phyloP scores from a whole-genome alignment of 805 yeast species.

The Myxozyma lipomycoides region DNA sequence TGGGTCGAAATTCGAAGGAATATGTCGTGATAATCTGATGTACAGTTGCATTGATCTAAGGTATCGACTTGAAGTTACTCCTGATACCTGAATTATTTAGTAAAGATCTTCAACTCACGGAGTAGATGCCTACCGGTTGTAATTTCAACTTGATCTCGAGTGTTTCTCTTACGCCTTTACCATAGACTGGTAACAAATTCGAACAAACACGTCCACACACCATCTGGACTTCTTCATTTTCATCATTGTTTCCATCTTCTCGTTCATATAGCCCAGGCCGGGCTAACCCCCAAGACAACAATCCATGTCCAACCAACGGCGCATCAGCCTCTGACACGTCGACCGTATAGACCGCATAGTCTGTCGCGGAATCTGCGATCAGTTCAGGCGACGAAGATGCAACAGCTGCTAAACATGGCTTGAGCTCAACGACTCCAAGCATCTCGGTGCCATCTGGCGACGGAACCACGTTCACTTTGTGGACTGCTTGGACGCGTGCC shows the following conservation, averaged over 20 bases:
- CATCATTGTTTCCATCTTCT: conserved; percentile 5
- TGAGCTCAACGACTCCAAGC: conserved; percentile 36
- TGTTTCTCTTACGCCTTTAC: conserved; percentile 30
- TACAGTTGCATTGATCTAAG: conserved; percentile 24
- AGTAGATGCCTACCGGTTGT: conserved; percentile 26
- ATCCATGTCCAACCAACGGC: conserved; percentile 43
- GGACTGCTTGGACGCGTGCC: conserved; percentile 33
- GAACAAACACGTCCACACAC: conserved; percentile 32
- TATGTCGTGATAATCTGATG: conserved; percentile 16
- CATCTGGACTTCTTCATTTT: conserved; percentile 9
- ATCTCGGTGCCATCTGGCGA: conserved; percentile 17
- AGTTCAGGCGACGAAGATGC: conserved; percentile 40
- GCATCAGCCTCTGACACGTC: conserved; percentile 40
- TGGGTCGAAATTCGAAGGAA: conserved; percentile 26
- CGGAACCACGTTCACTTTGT: conserved; percentile 29
- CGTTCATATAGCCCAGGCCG: conserved; percentile 6
- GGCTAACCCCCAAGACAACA: conserved; percentile 33
- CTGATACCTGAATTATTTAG: conserved; percentile 14
- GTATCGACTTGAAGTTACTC: conserved; percentile 21
- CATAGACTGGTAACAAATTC: conserved; percentile 31
- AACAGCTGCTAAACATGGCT: conserved; percentile 37
- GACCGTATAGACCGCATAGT: conserved; percentile 41
- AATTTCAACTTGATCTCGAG: conserved; percentile 33
- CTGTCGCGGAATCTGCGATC: conserved; percentile 33
- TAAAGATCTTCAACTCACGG: not conserved